Percentiles rank a stretch among this genome's conserved stretches.
Conservation (phyloP, 2,329 filamentous ascomycete species). For the Fusarium sp. region DNA sequence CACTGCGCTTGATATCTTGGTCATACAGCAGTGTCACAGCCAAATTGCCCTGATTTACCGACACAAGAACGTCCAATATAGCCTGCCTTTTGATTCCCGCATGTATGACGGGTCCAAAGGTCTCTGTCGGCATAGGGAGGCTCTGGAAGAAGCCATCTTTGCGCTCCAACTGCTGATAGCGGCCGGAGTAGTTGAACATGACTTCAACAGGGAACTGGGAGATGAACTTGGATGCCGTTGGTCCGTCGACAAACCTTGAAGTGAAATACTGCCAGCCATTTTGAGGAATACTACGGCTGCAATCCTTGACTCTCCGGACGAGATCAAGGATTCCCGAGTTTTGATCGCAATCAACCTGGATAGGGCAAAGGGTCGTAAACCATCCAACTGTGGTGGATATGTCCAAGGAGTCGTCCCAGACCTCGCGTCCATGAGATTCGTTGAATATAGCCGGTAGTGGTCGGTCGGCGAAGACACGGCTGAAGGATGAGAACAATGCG, state of each 20-base stretch:
- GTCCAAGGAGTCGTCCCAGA: constrained; percentile 44
- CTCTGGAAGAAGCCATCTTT: constrained; percentile 4
- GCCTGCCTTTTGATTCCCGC: too few relatives aligned
- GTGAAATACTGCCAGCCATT: constrained; percentile 38
- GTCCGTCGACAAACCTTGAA: constrained; percentile 24
- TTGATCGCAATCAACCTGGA: constrained; percentile 11
- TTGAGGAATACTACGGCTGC: constrained; percentile 16
- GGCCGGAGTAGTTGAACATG: constrained; percentile 39
- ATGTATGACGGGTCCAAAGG: too few relatives aligned
- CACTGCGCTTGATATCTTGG: too few relatives aligned
- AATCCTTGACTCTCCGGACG: constrained; percentile 37
- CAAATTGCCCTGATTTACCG: too few relatives aligned
- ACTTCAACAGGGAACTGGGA: constrained; percentile 48
- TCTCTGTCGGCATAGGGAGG: background rate
- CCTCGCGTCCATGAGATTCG: constrained; percentile 49
- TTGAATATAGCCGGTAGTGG: constrained; percentile 41
- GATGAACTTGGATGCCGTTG: constrained; percentile 42
- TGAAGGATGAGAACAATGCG: constrained; percentile 41
- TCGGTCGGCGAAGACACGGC: constrained; percentile 40
- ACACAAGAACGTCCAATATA: too few relatives aligned
- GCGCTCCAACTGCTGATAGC: constrained; percentile 37
- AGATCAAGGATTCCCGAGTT: too few relatives aligned
- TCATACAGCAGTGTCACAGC: too few relatives aligned
- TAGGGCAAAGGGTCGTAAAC: constrained; percentile 49
- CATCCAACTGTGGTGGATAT: constrained; percentile 48